A percentile compares a stretch with the other conserved stretches of the same genome.
Evolutionary conservation across 2,329 filamentous ascomycete genomes (phyloP).

Genomic region (Pseudogymnoascus sp.): DNA sequence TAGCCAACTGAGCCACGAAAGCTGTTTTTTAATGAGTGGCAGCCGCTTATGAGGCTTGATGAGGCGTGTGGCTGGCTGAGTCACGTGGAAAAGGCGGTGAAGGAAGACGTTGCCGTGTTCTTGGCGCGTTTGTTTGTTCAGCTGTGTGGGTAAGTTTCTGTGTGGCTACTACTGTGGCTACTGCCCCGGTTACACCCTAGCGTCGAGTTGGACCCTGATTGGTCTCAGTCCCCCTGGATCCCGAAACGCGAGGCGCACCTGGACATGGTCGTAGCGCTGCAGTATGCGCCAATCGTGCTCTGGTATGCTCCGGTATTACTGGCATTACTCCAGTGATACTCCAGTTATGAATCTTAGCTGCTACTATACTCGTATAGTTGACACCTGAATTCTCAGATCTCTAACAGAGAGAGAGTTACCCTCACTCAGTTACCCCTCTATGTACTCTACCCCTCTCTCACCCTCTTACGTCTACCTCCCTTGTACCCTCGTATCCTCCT

Average conservation of each 20-base stretch:
- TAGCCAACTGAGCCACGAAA: conserved; percentile 1
- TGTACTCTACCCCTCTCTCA: too few relatives aligned
- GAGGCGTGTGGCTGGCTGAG: background rate
- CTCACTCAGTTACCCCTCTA: background rate
- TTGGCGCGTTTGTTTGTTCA: too few relatives aligned
- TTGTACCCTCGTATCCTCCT: too few relatives aligned
- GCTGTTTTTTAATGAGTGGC: background rate
- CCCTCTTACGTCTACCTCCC: background rate
- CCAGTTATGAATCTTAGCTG: too few relatives aligned
- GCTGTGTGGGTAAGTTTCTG: too few relatives aligned
- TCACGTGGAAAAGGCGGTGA: background rate
- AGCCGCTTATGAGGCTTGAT: background rate
- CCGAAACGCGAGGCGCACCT: background rate
- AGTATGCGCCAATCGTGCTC: too few relatives aligned
- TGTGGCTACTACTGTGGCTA: too few relatives aligned
- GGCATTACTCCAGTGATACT: too few relatives aligned
- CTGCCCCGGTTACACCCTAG: too few relatives aligned
- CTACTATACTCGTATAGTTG: too few relatives aligned
- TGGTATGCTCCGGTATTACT: too few relatives aligned
- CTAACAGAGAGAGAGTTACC: background rate
- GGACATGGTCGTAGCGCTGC: too few relatives aligned
- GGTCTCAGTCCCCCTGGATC: background rate
- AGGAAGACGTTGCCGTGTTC: background rate
- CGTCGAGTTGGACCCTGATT: background rate
- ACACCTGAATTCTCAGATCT: background rate